Evolutionary conservation across 2,329 filamentous ascomycete species (phyloP), one percentile per base, ranked within the genome.

Genomic region (Phaeophleospora eucalypticola): DNA sequence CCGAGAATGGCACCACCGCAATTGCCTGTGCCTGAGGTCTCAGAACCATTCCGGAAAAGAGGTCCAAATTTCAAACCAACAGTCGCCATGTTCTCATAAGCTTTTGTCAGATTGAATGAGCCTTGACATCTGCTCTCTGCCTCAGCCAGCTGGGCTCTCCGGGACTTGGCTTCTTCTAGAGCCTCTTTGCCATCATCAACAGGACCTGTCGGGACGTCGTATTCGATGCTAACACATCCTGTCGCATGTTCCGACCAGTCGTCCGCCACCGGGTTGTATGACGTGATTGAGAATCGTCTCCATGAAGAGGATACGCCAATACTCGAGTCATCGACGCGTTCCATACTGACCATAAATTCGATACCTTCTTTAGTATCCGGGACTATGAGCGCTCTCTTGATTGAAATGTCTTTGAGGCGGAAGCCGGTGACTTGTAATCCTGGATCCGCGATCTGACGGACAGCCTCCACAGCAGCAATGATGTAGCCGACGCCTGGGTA

Each of bases 41-140:
- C 32, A n/a, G 43, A 21, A 4, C 46, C 36, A 38, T 55, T 55
- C 7, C 45, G 39, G 50, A 54, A 54, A 1, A 43, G 34, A n/a
- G 42, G 40, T 16, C 53, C 53, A 24, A 47, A 58, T n/a, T 54
- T 24, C 41, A 56, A 32, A 3, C 52, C 54, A 17, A 46, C 41
- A 14, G 39, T 41, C 14, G 32, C 43, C 21, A 53, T 41, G 19
- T 47, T 48, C 12, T 48, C 45, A 40, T 56, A 46, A 7, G 43
- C 20, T 2, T 14, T 6, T 14, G 34, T 29, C 14, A 43, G 7
- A 4, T 21, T 17, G 10, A 21, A 38, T 3, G 48, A 43, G 19
- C 33, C 33, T 10, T 24, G 20, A 39, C 48, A 51, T 15, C 35
- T 35, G 9, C 12, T 7, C 21, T 41, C 16, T 2, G 43, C 40